Evolutionary conservation across 1,139 yeast genomes (phyloP).

Genomic region (Lipomyces yarrowii): DNA sequence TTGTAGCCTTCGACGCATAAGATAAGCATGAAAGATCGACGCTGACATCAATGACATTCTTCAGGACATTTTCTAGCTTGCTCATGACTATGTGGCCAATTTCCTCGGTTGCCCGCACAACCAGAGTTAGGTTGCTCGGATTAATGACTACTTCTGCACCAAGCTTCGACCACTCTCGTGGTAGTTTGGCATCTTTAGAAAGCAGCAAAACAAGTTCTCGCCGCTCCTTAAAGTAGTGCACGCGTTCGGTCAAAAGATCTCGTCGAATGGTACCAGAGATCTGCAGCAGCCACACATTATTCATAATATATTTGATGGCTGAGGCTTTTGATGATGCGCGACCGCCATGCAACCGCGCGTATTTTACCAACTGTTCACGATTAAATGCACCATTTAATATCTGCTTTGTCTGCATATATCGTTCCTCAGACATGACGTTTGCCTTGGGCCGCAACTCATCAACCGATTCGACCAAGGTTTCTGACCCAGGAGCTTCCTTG

Average conservation of each 20-base stretch:
- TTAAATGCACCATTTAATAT: constrained; percentile 14
- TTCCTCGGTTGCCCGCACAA: constrained; percentile 3
- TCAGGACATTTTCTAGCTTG: constrained; percentile 6
- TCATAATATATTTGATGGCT: constrained; percentile 9
- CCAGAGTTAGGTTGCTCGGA: constrained; percentile 4
- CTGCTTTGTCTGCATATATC: constrained; percentile 10
- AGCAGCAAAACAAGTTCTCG: constrained; percentile 18
- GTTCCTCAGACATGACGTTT: constrained; percentile 15
- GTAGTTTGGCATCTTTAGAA: constrained; percentile 8
- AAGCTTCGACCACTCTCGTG: constrained; percentile 11
- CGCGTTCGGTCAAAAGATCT: constrained; percentile 14
- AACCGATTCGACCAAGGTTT: constrained; percentile 10
- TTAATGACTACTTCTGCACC: constrained; percentile 12
- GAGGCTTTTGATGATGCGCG: not conserved
- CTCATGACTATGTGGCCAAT: constrained; percentile 12
- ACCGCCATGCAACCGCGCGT: not conserved
- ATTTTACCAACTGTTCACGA: constrained; percentile 12
- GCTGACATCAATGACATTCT: constrained; percentile 8
- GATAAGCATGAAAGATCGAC: constrained; percentile 10
- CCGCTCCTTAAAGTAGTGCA: constrained; percentile 8
- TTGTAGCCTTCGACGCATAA: not conserved
- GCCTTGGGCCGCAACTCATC: constrained; percentile 15
- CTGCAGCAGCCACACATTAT: constrained; percentile 16
- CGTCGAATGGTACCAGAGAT: constrained; percentile 17
- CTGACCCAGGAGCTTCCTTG: constrained; percentile 2